Conservation (phyloP, 2,329 filamentous ascomycete genomes). For the Cryphonectria nitschkei region DNA sequence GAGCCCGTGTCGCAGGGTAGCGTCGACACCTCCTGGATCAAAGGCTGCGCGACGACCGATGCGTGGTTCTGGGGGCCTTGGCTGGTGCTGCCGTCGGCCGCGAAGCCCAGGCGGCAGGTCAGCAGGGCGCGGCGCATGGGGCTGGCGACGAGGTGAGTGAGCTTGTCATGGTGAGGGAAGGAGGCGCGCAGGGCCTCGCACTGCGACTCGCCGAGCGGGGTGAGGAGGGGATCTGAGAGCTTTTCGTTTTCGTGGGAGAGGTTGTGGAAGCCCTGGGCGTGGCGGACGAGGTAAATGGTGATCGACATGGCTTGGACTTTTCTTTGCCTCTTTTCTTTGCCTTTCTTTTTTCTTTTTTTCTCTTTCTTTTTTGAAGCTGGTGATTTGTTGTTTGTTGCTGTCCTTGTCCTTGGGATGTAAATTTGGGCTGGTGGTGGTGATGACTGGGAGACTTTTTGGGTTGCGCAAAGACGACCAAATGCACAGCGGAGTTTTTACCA, state of each 20-base stretch:
- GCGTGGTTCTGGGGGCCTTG: constrained; percentile 28
- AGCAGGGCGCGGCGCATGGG: constrained; percentile 81
- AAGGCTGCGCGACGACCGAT: constrained; percentile 35
- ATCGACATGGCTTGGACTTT: constrained; percentile 46
- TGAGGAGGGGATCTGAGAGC: constrained; percentile 79
- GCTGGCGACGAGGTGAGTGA: constrained; percentile 76
- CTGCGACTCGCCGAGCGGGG: constrained; percentile 74
- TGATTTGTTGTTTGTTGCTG: neutral
- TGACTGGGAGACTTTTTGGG: neutral
- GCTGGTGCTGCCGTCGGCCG: constrained; percentile 35
- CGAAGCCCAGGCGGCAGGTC: constrained; percentile 73
- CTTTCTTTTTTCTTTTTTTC: no score
- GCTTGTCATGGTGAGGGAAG: constrained; percentile 67
- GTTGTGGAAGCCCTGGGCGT: constrained; percentile 83
- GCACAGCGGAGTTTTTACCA: neutral
- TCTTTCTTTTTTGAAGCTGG: neutral
- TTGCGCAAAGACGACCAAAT: neutral
- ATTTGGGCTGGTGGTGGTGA: neutral
- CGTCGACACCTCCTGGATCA: constrained; percentile 71
- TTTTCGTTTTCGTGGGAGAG: constrained; percentile 69
- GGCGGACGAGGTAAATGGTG: constrained; percentile 70
- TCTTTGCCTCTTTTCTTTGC: no score
- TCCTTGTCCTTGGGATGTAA: neutral
- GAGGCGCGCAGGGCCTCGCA: constrained; percentile 63
- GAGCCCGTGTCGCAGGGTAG: constrained; percentile 78